Evolutionary conservation across 306 rosid species (phyloP).

Genomic region (Argentina anserina): DNA sequence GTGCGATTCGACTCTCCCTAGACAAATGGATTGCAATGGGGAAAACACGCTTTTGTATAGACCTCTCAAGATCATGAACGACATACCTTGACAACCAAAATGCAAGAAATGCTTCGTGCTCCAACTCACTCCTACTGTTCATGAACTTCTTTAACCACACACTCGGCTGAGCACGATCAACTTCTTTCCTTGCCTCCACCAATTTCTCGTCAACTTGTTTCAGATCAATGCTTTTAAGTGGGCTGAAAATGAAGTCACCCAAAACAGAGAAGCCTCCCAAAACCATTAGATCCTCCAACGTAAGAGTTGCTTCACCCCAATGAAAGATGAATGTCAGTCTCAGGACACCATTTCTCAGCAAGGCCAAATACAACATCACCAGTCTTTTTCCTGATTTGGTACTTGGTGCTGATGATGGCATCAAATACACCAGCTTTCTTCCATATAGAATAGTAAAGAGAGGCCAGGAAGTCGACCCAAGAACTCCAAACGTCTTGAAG

Average conservation of each 20-base stretch:
- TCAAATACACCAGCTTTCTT: conserved; percentile 37
- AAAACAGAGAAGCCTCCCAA: conserved; percentile 13
- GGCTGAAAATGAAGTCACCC: not conserved
- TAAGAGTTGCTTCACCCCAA: conserved; percentile 49
- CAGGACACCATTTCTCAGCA: conserved; percentile 37
- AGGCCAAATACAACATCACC: conserved; percentile 21
- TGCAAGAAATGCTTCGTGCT: conserved; percentile 59
- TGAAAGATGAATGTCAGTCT: conserved; percentile 39
- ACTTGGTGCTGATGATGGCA: conserved; percentile 36
- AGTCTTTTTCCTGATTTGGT: not conserved
- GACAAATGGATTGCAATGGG: conserved; percentile 47
- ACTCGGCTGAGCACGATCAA: not conserved
- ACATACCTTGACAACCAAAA: conserved; percentile 48
- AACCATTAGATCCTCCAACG: conserved; percentile 44
- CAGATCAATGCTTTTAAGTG: not conserved
- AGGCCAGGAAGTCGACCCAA: conserved; percentile 20
- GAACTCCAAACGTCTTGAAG: not conserved
- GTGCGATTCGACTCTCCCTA: conserved; percentile 40
- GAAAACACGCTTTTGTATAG: conserved; percentile 14
- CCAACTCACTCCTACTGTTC: conserved; percentile 31
- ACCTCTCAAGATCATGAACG: not conserved
- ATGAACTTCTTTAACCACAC: conserved; percentile 29
- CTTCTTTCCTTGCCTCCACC: not conserved
- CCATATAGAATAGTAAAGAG: conserved; percentile 46
- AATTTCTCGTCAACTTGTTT: not conserved